Base-by-base conservation (phyloP, 1,139 yeast species). In the Magnusiomyces clavatus region DNA sequence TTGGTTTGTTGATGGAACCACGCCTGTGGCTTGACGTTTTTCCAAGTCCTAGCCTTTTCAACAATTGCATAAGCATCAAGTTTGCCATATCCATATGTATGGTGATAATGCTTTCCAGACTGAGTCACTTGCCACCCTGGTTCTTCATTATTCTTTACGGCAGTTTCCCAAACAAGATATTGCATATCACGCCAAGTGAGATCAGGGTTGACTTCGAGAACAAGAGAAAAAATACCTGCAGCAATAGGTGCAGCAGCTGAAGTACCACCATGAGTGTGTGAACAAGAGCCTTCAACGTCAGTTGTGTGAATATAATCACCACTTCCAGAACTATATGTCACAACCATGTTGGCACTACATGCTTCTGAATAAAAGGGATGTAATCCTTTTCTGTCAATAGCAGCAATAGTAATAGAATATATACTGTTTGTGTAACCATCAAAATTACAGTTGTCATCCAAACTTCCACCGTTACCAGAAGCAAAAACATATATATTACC, bases 181-280 rank as follows among this genome's bases (percentile, higher is more conserved):
- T 94, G 99, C 54, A 90, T 75, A 65, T 94, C 99, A 65, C 98
- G 80, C 99, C 99, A 94, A 0, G 97, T 86, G 55, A 94, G 76
- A 4, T 82, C 76, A 0, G 97, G 96, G 58, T 95, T 85, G 1
- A 82, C 88, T 60, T 84, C 81, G 49, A 92, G 73, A 1, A 86
- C 87, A 52, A 94, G 73, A 0, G 97, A 80, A 65, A 86, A 88
- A 0, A 94, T 77, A 19, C 98, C 98, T 0, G 97, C 97, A 0
- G 97, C 98, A 52, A 94, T 75, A 0, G 99, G 99, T 0, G 98
- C 98, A 16, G 98, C 97, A 0, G 98, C 98, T 16, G 97, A 90
- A 0, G 99, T 94, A 20, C 99, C 99, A 8, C 97, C 96, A 68
- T 94, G 98, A 35, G 62, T 66, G 39, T 76, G 75, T 1, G 94